Conservation (phyloP, 192 early-diverging fungal genomes). For the Kappamyces sp. region DNA sequence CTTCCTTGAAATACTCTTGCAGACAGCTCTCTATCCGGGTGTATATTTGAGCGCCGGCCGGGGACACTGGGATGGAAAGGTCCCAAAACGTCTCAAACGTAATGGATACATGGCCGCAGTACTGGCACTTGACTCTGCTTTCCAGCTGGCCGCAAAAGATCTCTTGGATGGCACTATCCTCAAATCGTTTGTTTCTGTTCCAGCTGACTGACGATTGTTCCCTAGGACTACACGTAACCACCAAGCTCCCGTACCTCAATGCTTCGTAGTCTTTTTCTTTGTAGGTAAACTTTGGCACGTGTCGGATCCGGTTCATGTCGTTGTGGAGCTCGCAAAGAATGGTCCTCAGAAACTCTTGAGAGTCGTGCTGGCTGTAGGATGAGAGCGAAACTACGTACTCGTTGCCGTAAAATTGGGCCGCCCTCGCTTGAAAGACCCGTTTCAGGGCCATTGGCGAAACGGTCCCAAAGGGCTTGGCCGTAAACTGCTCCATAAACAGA, state of each 20-base stretch:
- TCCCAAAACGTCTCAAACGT: slow-evolving; percentile 60
- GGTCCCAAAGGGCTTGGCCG: slow-evolving; percentile 23
- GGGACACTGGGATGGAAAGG: slow-evolving; percentile 48
- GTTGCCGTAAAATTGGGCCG: slow-evolving; percentile 73
- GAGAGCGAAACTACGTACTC: slow-evolving; percentile 33
- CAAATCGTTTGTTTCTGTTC: slow-evolving; percentile 32
- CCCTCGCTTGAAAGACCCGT: slow-evolving; percentile 61
- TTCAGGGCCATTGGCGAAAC: slow-evolving; percentile 73
- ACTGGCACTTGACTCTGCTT: slow-evolving; percentile 38
- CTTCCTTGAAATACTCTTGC: slow-evolving; percentile 58
- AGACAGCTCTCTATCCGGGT: slow-evolving; percentile 45
- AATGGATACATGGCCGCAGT: slow-evolving; percentile 35
- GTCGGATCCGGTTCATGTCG: slow-evolving; percentile 38
- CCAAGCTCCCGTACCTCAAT: slow-evolving; percentile 22
- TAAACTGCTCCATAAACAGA: background rate
- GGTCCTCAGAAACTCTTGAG: slow-evolving; percentile 51
- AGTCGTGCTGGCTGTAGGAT: slow-evolving; percentile 40
- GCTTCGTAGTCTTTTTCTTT: slow-evolving; percentile 35
- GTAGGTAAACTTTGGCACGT: slow-evolving; percentile 33
- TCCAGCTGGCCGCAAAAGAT: slow-evolving; percentile 52
- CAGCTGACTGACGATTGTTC: slow-evolving; percentile 43
- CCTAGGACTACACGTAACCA: slow-evolving; percentile 25
- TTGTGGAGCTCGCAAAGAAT: slow-evolving; percentile 47
- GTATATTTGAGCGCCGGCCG: slow-evolving; percentile 13
- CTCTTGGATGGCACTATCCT: slow-evolving; percentile 38